Conservation (phyloP, 768 basidiomycete species). For the Tricholoma hemisulphureum region DNA sequence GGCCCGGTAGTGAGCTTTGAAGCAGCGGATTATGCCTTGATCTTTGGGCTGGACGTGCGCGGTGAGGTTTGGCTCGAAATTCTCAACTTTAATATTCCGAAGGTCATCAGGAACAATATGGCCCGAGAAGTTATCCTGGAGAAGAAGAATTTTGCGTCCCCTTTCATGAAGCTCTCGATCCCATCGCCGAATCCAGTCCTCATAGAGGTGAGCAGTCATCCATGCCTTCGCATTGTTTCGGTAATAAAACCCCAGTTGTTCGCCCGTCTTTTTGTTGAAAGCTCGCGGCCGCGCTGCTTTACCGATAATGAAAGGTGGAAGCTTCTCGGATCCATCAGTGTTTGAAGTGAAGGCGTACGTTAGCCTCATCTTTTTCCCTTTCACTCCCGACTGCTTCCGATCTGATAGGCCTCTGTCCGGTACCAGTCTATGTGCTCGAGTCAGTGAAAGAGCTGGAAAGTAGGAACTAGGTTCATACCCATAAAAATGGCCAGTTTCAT, state of each 20-base stretch:
- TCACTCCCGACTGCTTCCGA: too few species aligned
- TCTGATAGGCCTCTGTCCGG: neutral
- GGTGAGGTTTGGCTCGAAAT: constrained; percentile 30
- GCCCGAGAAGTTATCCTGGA: constrained; percentile 17
- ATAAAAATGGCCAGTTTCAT: constrained; percentile 32
- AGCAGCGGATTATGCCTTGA: neutral
- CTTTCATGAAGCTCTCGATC: too few species aligned
- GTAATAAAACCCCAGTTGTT: too few species aligned
- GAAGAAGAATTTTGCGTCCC: constrained; percentile 13
- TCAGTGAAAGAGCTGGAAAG: neutral
- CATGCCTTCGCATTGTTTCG: neutral
- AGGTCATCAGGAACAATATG: constrained; percentile 10
- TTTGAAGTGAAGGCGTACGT: too few species aligned
- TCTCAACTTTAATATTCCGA: constrained; percentile 6
- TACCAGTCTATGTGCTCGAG: neutral
- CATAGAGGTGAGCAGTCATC: neutral
- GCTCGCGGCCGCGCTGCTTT: neutral
- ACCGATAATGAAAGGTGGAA: neutral
- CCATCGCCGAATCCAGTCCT: neutral
- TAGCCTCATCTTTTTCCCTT: too few species aligned
- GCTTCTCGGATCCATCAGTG: too few species aligned
- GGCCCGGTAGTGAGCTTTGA: neutral
- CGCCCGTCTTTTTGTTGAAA: neutral
- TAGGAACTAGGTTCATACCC: neutral
- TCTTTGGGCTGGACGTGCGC: constrained; percentile 24